A percentile compares a stretch with the other conserved stretches of the same genome.
phyloP scores from a whole-genome alignment of 768 basidiomycete genomes.

The Holtermanniella nyarrowii region DNA sequence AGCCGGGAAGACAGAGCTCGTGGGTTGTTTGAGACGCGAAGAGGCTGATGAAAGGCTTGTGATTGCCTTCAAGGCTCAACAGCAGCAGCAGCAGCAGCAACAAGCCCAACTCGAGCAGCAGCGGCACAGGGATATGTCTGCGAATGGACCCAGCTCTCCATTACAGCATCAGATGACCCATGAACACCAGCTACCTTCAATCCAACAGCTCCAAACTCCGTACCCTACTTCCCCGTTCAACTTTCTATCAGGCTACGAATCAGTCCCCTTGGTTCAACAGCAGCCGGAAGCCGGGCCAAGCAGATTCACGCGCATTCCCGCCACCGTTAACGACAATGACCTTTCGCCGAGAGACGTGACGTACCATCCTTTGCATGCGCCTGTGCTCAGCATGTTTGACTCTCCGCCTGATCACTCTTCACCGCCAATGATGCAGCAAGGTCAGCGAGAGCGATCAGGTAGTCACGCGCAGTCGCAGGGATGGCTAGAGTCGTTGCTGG shows the following conservation, averaged over 20 bases:
- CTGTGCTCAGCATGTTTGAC: background rate
- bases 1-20: slow-evolving; percentile 33
- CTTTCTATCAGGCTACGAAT: background rate
- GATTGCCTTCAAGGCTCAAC: background rate
- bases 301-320: background rate
- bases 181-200: background rate
- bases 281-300: background rate
- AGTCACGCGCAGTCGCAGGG: background rate
- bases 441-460: background rate
- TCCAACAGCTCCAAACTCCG: background rate
- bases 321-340: background rate
- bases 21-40: slow-evolving; percentile 7
- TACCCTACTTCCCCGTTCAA: slow-evolving; percentile 3
- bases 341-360: background rate
- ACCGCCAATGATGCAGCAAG: background rate
- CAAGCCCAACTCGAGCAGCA: no score
- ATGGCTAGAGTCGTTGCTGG: slow-evolving; percentile 20
- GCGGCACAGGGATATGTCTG: no score
- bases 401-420: background rate
- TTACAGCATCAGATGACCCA: background rate
- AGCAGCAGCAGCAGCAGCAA: background rate
- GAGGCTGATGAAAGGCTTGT: background rate
- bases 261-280: no score
- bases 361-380: background rate
- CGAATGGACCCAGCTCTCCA: no score